A percentile compares a stretch with the other conserved stretches of the same genome.
These are phyloP conservation scores for Pseudoscleropodium purum DNA, from an alignment of 225 moss, liverwort and hornwort genomes.

Conservation along the genomic window DNA sequence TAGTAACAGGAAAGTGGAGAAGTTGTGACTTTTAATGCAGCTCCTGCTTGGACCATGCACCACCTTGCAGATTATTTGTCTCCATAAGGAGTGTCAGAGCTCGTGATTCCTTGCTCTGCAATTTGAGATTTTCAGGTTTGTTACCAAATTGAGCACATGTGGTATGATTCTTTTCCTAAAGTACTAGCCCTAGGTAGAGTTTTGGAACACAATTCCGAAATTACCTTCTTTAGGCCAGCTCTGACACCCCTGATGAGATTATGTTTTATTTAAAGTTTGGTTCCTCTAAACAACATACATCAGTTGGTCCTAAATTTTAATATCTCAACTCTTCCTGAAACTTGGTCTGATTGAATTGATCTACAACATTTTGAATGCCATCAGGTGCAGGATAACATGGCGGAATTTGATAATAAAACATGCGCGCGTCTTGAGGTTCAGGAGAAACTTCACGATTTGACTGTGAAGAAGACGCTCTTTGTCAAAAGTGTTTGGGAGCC, in stretches of 20 bases:
- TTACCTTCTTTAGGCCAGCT: background rate
- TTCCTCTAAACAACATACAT: background rate
- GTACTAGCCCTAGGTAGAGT: background rate
- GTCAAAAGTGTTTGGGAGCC: conserved; percentile 24
- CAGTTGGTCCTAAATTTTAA: background rate
- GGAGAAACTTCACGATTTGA: background rate
- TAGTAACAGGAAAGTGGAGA: background rate
- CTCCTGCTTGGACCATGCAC: background rate
- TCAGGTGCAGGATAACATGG: background rate
- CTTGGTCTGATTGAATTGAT: background rate
- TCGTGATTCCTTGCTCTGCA: background rate
- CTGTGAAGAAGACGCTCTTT: conserved; percentile 10
- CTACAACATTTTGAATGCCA: background rate
- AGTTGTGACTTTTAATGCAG: background rate
- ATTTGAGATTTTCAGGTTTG: background rate
- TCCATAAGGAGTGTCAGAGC: background rate
- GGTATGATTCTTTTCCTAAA: background rate
- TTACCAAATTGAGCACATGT: background rate
- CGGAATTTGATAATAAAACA: conserved; percentile 4
- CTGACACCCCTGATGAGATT: background rate
- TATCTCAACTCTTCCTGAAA: background rate
- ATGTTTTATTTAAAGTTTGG: background rate
- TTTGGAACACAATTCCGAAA: background rate
- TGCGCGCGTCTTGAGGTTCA: conserved; percentile 15
- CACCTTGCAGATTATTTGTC: background rate